Evolutionary conservation across 2,329 filamentous ascomycete species (phyloP).

Genomic region (Lecanosticta acicola): DNA sequence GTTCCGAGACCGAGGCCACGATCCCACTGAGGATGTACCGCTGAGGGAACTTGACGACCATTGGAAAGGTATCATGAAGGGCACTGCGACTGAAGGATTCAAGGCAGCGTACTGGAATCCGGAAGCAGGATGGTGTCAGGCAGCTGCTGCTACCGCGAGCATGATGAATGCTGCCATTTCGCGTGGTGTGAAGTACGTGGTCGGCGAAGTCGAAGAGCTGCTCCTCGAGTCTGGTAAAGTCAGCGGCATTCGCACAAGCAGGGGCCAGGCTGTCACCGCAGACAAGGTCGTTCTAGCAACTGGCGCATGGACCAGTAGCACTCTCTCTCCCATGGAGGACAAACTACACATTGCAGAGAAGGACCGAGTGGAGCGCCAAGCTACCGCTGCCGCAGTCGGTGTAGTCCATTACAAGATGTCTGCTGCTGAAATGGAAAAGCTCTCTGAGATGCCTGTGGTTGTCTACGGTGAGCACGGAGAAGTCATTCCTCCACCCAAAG

Average conservation of each 20-base stretch:
- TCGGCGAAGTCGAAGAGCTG: constrained; percentile 42
- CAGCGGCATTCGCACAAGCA: constrained; percentile 45
- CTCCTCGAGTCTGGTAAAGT: constrained; percentile 32
- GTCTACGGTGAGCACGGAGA: constrained; percentile 45
- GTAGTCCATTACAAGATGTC: constrained; percentile 54
- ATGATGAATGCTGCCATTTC: constrained; percentile 42
- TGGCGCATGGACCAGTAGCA: constrained; percentile 52
- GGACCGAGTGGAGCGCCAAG: constrained; percentile 48
- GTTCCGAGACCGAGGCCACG: constrained; percentile 44
- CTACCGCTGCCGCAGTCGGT: constrained; percentile 54
- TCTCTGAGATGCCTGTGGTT: constrained; percentile 50
- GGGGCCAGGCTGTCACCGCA: constrained; percentile 46
- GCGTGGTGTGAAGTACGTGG: constrained; percentile 43
- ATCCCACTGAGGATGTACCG: constrained; percentile 40
- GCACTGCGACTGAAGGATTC: constrained; percentile 36
- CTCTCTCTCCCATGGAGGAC: constrained; percentile 49
- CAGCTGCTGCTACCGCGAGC: constrained; percentile 41
- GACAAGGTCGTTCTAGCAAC: constrained; percentile 52
- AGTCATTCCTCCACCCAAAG: constrained; percentile 45
- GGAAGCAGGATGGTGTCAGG: constrained; percentile 51
- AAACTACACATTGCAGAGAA: constrained; percentile 39
- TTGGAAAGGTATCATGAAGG: constrained; percentile 39
- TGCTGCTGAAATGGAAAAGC: constrained; percentile 44
- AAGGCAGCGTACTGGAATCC: constrained; percentile 46
- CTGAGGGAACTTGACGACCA: constrained; percentile 37